Evolutionary conservation across 495 filamentous ascomycete genomes (phyloP).

Genomic region (Cudoniella acicularis): DNA sequence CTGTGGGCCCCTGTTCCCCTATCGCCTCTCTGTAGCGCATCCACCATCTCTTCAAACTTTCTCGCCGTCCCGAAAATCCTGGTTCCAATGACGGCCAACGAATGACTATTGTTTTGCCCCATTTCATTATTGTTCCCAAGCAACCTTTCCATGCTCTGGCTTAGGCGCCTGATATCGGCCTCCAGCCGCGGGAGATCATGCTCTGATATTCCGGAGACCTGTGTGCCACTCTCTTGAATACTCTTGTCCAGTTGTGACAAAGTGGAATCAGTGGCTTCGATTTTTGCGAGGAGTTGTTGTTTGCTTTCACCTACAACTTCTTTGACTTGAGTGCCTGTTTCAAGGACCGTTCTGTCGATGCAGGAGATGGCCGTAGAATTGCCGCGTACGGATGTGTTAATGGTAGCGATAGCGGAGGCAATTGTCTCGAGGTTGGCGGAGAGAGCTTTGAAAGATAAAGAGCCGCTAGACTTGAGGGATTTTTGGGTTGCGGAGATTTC

Average conservation of each 20-base stretch:
- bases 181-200: slow-evolving; percentile 3
- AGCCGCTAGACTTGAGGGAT: no score
- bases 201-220: background rate
- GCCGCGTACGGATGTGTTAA: background rate
- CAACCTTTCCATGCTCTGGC: background rate
- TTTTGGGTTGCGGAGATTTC: background rate
- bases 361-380: slow-evolving; percentile 6
- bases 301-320: background rate
- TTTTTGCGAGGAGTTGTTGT: background rate
- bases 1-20: no score
- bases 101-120: no score
- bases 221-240: slow-evolving; percentile 1
- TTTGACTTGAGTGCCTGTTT: slow-evolving; percentile 7
- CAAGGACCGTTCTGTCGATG: slow-evolving; percentile 3
- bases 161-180: background rate
- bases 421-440: background rate
- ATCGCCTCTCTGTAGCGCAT: no score
- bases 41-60: slow-evolving; percentile 8
- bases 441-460: background rate
- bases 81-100: background rate
- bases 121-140: background rate
- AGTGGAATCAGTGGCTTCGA: background rate
- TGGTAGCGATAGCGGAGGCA: background rate
- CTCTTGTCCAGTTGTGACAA: background rate
- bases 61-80: slow-evolving; percentile 2